Conservation (phyloP, 768 basidiomycete species). For the Leccinum boreale region DNA sequence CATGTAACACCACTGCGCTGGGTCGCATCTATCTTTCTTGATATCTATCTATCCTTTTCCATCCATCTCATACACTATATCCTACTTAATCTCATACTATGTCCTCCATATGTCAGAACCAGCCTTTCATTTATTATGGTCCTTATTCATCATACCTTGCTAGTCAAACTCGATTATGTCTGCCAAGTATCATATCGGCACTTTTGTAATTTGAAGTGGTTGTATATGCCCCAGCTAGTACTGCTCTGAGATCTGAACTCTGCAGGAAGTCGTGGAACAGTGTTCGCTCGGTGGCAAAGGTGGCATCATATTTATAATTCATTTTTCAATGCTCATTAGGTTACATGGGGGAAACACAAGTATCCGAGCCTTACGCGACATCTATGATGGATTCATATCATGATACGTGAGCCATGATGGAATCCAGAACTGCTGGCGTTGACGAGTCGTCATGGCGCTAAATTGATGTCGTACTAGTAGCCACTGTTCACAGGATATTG, state of each 20-base stretch:
- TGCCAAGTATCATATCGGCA: background rate
- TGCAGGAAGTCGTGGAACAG: no score
- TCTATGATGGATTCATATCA: no score
- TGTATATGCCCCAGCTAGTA: no score
- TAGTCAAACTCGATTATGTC: background rate
- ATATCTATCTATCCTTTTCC: constrained; percentile 1
- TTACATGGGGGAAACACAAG: no score
- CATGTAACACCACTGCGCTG: constrained; percentile 10
- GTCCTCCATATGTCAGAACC: background rate
- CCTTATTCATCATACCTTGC: background rate
- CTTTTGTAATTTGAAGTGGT: background rate
- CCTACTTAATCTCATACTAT: constrained; percentile 14
- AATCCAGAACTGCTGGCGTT: background rate
- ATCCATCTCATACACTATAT: constrained; percentile 11
- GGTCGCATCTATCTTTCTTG: constrained; percentile 4
- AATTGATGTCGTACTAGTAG: background rate
- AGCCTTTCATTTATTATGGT: background rate
- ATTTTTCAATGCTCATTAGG: no score
- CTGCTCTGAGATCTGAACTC: no score
- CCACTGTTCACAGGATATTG: background rate
- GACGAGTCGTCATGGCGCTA: no score
- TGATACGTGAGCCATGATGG: background rate
- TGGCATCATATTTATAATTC: no score
- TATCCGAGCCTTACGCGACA: background rate
- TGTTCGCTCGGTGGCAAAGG: no score